Conservation (phyloP, 2,329 filamentous ascomycete genomes). For the Epichloe bromicola region DNA sequence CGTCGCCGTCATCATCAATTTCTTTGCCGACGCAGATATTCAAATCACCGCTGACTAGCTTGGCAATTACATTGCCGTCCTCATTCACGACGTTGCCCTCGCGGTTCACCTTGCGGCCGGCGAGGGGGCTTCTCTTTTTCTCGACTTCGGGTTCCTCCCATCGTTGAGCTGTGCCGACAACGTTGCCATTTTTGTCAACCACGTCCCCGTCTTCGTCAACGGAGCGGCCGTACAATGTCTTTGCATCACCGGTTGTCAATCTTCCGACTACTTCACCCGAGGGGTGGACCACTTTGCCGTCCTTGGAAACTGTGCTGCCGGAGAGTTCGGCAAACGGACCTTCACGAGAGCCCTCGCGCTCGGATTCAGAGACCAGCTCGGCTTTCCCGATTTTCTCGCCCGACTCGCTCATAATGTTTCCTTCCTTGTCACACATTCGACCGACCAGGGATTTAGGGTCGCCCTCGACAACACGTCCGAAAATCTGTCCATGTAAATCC, state of each 20-base stretch:
- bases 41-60: slow-evolving; percentile 54
- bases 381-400: slow-evolving; percentile 56
- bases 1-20: slow-evolving; percentile 58
- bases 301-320: slow-evolving; percentile 53
- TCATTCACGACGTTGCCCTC: slow-evolving; percentile 47
- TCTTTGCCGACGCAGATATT: slow-evolving; percentile 53
- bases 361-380: slow-evolving; percentile 54
- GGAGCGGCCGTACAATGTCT: slow-evolving; percentile 56
- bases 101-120: slow-evolving; percentile 42
- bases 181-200: slow-evolving; percentile 58
- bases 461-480: slow-evolving; percentile 55
- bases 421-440: slow-evolving; percentile 58
- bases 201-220: slow-evolving; percentile 79
- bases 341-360: slow-evolving; percentile 49
- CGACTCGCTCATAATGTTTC: slow-evolving; percentile 59
- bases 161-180: slow-evolving; percentile 43
- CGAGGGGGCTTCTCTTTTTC: slow-evolving; percentile 31
- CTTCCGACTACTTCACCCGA: slow-evolving; percentile 46
- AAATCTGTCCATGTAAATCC: slow-evolving; percentile 40
- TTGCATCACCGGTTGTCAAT: slow-evolving; percentile 56
- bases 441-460: slow-evolving; percentile 50
- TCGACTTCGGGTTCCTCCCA: slow-evolving; percentile 44
- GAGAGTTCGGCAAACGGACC: slow-evolving; percentile 56
- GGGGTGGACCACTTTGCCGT: slow-evolving; percentile 34
- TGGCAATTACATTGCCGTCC: slow-evolving; percentile 49